phyloP scores from a whole-genome alignment of 1,139 yeast genomes.

The Nakaseomyces bracarensis region DNA sequence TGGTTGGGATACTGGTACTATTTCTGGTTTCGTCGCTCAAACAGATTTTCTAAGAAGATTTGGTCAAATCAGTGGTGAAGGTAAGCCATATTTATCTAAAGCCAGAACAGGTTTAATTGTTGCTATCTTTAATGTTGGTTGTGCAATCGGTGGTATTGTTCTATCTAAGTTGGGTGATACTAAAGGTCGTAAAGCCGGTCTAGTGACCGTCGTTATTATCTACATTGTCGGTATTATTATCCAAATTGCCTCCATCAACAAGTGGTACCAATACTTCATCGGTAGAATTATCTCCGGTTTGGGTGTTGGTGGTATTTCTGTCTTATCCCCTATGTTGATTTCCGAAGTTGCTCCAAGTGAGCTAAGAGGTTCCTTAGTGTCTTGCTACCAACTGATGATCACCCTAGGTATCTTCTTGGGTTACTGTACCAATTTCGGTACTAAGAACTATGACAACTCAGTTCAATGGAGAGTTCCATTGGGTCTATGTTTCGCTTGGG shows the following conservation, averaged over 20 bases:
- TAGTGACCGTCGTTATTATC: conserved; percentile 46
- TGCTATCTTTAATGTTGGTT: conserved; percentile 60
- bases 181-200: conserved; percentile 52
- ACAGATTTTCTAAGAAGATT: conserved; percentile 49
- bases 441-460: conserved; percentile 38
- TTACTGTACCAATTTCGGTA: conserved; percentile 51
- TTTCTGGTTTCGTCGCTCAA: conserved; percentile 70
- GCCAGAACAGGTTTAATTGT: conserved; percentile 54
- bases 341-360: conserved; percentile 59
- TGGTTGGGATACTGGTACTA: conserved; percentile 75
- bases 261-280: conserved; percentile 46
- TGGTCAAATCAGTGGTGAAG: conserved; percentile 32
- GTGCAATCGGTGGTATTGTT: conserved; percentile 53
- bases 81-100: conserved; percentile 39
- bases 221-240: conserved; percentile 55
- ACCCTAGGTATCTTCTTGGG: conserved; percentile 56
- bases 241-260: conserved; percentile 46
- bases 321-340: conserved; percentile 53
- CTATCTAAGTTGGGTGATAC: conserved; percentile 49
- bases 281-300: conserved; percentile 58
- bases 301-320: conserved; percentile 56
- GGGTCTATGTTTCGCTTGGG: conserved; percentile 42
- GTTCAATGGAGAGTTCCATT: conserved; percentile 57
- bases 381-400: conserved; percentile 55
- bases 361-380: conserved; percentile 57